A percentile compares a stretch with the other conserved stretches of the same genome.
Conservation (phyloP, 2,329 filamentous ascomycete species). For the Stemphylium beticola region DNA sequence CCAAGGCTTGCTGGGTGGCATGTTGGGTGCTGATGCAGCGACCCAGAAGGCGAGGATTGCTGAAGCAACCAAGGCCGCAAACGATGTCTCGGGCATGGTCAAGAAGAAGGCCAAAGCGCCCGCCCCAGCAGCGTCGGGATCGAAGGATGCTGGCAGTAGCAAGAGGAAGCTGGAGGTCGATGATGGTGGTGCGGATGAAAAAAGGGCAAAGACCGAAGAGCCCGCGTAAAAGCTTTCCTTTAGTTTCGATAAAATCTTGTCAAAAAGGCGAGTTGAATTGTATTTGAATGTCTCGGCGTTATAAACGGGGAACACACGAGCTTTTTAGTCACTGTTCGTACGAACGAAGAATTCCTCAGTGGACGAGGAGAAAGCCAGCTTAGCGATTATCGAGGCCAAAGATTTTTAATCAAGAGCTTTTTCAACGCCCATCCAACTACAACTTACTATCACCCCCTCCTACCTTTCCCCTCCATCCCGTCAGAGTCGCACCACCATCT, state of each 20-base stretch:
- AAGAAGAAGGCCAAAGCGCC: conserved; percentile 68
- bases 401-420: not conserved
- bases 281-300: not conserved
- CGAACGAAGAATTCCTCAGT: not conserved
- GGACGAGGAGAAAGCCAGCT: not conserved
- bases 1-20: conserved; percentile 68
- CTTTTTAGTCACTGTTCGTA: not conserved
- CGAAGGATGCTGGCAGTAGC: conserved; percentile 20
- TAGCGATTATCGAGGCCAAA: not conserved
- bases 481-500: conserved; percentile 55
- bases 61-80: conserved; percentile 75
- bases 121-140: conserved; percentile 11
- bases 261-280: not conserved
- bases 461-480: conserved; percentile 50
- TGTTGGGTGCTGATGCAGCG: conserved; percentile 66
- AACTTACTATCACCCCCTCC: conserved; percentile 33
- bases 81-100: conserved; percentile 75
- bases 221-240: conserved; percentile 2
- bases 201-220: conserved; percentile 45
- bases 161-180: conserved; percentile 45
- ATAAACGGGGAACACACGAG: not conserved
- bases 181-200: conserved; percentile 30
- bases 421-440: conserved; percentile 4
- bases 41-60: conserved; percentile 69
- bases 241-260: not conserved